Base-by-base conservation (phyloP, 1,284 basidiomycete species). In the Flammula alnicola region DNA sequence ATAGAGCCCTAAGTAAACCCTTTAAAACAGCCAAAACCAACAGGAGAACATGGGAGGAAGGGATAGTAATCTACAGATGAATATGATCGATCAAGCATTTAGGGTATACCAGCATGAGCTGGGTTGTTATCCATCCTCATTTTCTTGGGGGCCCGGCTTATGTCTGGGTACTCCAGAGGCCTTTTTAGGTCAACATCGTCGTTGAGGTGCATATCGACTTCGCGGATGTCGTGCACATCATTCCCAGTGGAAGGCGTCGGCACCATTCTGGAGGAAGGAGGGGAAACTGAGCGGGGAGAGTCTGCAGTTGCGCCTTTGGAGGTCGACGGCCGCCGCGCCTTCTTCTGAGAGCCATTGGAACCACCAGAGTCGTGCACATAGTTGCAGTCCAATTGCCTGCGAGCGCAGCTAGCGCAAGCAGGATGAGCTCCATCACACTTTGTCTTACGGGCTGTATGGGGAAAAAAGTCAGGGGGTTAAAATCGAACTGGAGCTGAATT, bases 351-450 rank as follows among this genome's bases (percentile, higher is more conserved):
- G 41, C 72, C 72, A 44, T 69, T 74, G 8, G 74, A 67, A 35
- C 59, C 60, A 41, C 63, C 66, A 30, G 75, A 62, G 56, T 90
- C 86, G 61, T 88, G 86, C 29, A 84, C 85, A 68, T 91, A 91
- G 65, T 84, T 88, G 74, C 88, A 91, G 43, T 79, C 74, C 62
- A 91, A 71, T 37, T 78, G 78, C 55, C 89, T 75, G 51, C 87
- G 83, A 48, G 83, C 79, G 66, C 88, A 91, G 67, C 87, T 88
- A 50, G 86, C 81, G 64, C 88, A 91, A 23, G 84, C 78, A 25
- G 88, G 88, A 63, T 88, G 86, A 16, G 77, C 84, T 35, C 88
- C 88, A 65, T 91, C 88, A 60, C 88, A 91, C 64, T 88, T 86
- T 12, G 89, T 91, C 71, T 91, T 91, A 49, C 88, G 88, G 26